A percentile compares a stretch with the other conserved stretches of the same genome.
These are phyloP conservation scores for Curvularia spicifera DNA, from an alignment of 2,329 filamentous ascomycete species.

Conservation along the genomic window DNA sequence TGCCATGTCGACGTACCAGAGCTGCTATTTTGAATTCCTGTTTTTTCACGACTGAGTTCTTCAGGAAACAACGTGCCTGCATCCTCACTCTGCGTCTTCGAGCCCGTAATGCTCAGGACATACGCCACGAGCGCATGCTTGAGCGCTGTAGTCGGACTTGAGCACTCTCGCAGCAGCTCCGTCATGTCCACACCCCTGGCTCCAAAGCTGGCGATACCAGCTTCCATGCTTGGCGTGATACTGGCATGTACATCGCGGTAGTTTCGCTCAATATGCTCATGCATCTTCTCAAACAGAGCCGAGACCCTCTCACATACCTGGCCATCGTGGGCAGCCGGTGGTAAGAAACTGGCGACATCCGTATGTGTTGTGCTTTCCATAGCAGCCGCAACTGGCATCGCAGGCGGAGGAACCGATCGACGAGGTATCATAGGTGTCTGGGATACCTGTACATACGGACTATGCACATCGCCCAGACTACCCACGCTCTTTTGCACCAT, in stretches of 20 bases:
- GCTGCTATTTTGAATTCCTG: background rate
- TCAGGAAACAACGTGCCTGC: conserved; percentile 32
- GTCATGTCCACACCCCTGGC: conserved; percentile 29
- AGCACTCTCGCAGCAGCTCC: conserved; percentile 34
- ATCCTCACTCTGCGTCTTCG: conserved; percentile 17
- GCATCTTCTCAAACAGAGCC: conserved; percentile 35
- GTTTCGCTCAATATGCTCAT: conserved; percentile 39
- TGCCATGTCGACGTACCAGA: conserved; percentile 4
- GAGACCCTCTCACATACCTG: conserved; percentile 30
- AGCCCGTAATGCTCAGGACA: conserved; percentile 31
- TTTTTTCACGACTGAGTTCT: conserved; percentile 25
- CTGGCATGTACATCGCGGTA: conserved; percentile 46
- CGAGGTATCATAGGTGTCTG: conserved; percentile 27
- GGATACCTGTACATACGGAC: conserved; percentile 39
- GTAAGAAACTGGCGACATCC: conserved; percentile 31
- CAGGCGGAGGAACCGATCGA: background rate
- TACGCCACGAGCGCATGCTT: conserved; percentile 42
- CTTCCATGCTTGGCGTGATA: conserved; percentile 44
- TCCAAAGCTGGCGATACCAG: conserved; percentile 38
- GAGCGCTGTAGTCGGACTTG: conserved; percentile 35
- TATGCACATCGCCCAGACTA: conserved; percentile 19
- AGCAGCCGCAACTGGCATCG: conserved; percentile 11
- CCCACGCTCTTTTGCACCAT: conserved; percentile 31
- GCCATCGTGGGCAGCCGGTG: conserved; percentile 31
- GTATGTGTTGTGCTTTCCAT: conserved; percentile 19